Evolutionary conservation across 139 green algal species (phyloP), one percentile per base, ranked within the genome.

Genomic region (Pseudopediastrum boryanum): DNA sequence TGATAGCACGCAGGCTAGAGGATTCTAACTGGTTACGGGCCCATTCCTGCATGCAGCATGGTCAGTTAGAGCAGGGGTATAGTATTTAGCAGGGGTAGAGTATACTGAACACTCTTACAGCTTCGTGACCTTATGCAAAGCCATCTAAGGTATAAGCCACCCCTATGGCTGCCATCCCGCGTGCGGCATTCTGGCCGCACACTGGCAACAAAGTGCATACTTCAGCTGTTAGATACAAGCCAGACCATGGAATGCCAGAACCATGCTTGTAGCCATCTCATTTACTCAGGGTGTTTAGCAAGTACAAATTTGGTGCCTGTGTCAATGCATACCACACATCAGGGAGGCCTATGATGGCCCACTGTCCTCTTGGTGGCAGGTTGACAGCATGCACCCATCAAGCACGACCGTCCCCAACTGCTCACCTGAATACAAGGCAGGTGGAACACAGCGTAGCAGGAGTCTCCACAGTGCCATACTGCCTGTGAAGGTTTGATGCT

Each of bases 371-470:
- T 74, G 41, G 7, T 16, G 38, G 9, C 39, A 41, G 36, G 38
- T n/a, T n/a, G n/a, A n/a, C n/a, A 41, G 67, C n/a, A 62, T 61
- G 67, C 31, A 29, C 66, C 5, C 50, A 67, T 4, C 12, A n/a
- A 16, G 13, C 46, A 56, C 12, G 13, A 16, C 46, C 46, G 46
- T 16, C 4, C 35, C 39, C 33, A 7, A 51, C 2, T 3, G 43
- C 61, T 3, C 46, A 88, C 89, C 86, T 95, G 89, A 41, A 90
- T 86, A 85, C 92, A 96, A 1, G 83, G 62, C 67, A 96, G 70
- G 86, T 96, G 92, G 39, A 94, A 56, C 27, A 93, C 59, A 1
- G 82, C 89, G 42, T 85, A 92, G 88, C 92, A 96, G 62, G 86
- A 78, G 5, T 19, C 42, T 13, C 21, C 25, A 82, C 92, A 96